Conservation (phyloP, 352 stramenopile species). For the Peronospora destructor region DNA sequence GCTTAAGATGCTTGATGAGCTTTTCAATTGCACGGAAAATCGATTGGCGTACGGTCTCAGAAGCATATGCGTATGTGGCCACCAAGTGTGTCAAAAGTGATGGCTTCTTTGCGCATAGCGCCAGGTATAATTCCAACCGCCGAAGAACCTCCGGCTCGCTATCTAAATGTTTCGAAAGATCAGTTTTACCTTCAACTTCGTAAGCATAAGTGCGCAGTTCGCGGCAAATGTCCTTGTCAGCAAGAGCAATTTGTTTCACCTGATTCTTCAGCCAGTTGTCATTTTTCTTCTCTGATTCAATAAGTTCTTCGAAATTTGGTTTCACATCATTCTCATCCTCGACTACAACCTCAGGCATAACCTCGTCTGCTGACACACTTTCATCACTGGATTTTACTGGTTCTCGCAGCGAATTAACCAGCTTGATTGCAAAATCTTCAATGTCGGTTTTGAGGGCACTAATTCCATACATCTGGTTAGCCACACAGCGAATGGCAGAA, state of each 20-base stretch:
- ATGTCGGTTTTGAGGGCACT: conserved; percentile 45
- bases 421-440: conserved; percentile 49
- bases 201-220: conserved; percentile 42
- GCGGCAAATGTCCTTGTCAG: conserved; percentile 18
- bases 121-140: conserved; percentile 62
- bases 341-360: conserved; percentile 16
- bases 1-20: conserved; percentile 80
- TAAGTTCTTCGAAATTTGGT: conserved; percentile 1
- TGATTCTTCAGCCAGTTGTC: conserved; percentile 25
- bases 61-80: conserved; percentile 48
- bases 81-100: conserved; percentile 53
- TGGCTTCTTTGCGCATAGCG: conserved; percentile 72
- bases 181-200: conserved; percentile 32
- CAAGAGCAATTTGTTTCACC: conserved; percentile 21
- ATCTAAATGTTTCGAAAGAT: conserved; percentile 34
- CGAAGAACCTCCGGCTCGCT: conserved; percentile 55
- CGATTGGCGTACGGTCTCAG: conserved; percentile 56
- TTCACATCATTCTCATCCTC: conserved; percentile 10
- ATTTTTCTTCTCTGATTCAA: conserved; percentile 7
- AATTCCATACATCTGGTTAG: conserved; percentile 70
- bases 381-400: conserved; percentile 4
- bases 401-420: conserved; percentile 50
- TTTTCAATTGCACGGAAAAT: conserved; percentile 77
- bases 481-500: conserved; percentile 64
- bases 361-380: conserved; percentile 19